A percentile compares a stretch with the other conserved stretches of the same genome.
These are phyloP conservation scores for Fusarium subglutinans DNA, from an alignment of 2,329 filamentous ascomycete species.

Conservation along the genomic window DNA sequence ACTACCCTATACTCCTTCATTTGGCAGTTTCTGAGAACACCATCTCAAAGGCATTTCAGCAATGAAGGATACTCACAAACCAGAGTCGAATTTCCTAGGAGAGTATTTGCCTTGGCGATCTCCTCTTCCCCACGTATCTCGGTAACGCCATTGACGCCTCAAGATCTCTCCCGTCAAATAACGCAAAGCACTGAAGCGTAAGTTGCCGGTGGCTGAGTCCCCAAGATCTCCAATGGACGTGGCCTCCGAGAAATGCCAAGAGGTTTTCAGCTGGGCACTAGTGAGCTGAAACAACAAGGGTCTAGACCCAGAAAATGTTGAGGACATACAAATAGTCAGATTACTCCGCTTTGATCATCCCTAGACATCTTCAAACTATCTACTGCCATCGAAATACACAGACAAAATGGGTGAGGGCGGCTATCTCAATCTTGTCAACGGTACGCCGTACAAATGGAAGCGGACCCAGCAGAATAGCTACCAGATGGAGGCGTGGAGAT, in stretches of 20 bases:
- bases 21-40: fast-evolving
- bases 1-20: neutral
- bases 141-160: neutral
- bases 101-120: too few relatives aligned
- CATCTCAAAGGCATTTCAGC: neutral
- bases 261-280: neutral
- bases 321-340: neutral
- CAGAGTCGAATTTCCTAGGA: fast-evolving
- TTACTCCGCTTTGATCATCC: neutral
- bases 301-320: neutral
- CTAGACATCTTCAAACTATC: neutral
- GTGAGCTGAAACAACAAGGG: neutral
- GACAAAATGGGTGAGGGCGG: slow-evolving; percentile 7
- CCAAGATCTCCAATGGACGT: neutral
- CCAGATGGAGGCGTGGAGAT: slow-evolving; percentile 7
- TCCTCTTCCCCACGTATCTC: neutral
- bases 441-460: slow-evolving; percentile 20
- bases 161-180: neutral
- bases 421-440: neutral
- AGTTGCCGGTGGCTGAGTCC: neutral
- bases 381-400: neutral
- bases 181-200: neutral
- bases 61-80: fast-evolving
- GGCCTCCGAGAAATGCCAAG: neutral
- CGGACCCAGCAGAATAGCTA: neutral